These are phyloP conservation scores for Monosporascus sp. DNA, from an alignment of 2,329 filamentous ascomycete genomes.

Conservation along the genomic window DNA sequence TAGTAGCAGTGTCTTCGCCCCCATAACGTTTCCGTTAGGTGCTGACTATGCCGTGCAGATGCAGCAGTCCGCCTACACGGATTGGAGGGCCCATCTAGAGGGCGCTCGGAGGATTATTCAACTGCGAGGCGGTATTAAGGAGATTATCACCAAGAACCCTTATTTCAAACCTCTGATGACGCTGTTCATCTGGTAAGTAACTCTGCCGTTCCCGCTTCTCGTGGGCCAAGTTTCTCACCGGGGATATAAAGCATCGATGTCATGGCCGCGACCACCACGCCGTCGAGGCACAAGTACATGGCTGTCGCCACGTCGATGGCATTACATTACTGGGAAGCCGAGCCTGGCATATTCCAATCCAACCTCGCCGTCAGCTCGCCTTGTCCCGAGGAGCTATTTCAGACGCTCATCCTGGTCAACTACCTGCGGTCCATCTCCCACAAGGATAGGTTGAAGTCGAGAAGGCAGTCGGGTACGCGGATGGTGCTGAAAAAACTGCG, in stretches of 20 bases:
- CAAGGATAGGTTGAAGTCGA: constrained; percentile 1
- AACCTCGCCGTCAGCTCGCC: constrained; percentile 11
- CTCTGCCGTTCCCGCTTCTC: neutral
- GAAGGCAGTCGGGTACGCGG: constrained; percentile 7
- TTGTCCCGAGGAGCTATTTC: constrained; percentile 10
- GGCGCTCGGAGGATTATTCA: constrained; percentile 10
- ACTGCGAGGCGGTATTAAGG: constrained; percentile 7
- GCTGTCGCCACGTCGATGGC: constrained; percentile 7
- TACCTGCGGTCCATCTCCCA: constrained; percentile 9
- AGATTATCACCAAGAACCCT: constrained; percentile 5
- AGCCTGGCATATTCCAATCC: constrained; percentile 8
- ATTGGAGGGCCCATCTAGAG: constrained; percentile 13
- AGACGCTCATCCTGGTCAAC: constrained; percentile 9
- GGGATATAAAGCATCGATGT: constrained; percentile 8
- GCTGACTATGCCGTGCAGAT: constrained; percentile 4
- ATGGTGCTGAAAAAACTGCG: constrained; percentile 8
- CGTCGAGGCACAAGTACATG: constrained; percentile 9
- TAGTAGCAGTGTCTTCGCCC: neutral
- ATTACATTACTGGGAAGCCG: constrained; percentile 8
- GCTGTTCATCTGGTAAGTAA: constrained; percentile 8
- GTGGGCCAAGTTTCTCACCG: neutral
- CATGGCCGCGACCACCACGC: constrained; percentile 8
- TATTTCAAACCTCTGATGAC: constrained; percentile 11
- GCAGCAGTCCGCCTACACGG: constrained; percentile 10
- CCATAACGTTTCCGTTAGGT: neutral